Conservation (phyloP, 805 yeast genomes). For the Komagataella ulmi region DNA sequence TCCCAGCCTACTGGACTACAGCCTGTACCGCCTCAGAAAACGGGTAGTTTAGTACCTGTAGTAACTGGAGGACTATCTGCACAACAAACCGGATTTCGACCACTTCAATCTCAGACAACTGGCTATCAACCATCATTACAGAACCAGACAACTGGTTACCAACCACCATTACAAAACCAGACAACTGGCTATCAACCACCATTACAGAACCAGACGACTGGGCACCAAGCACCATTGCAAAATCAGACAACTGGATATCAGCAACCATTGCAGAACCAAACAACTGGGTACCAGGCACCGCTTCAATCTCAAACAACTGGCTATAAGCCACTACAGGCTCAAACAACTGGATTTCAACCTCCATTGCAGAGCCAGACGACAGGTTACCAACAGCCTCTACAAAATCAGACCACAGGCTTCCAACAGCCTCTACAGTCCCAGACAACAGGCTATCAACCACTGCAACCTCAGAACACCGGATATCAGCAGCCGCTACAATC, state of each 20-base stretch:
- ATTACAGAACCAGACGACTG: constrained; percentile 42
- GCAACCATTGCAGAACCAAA: constrained; percentile 20
- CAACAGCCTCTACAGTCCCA: constrained; percentile 12
- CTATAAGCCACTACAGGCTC: constrained; percentile 19
- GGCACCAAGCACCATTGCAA: constrained; percentile 21
- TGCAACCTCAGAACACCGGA: constrained; percentile 19
- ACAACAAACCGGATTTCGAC: constrained; percentile 17
- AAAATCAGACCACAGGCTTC: constrained; percentile 25
- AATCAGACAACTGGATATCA: constrained; percentile 24
- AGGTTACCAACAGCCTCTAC: constrained; percentile 9
- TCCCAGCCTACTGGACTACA: constrained; percentile 31
- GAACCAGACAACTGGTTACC: constrained; percentile 11
- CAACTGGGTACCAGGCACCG: constrained; percentile 5
- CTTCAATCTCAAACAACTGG: constrained; percentile 10
- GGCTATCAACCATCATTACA: constrained; percentile 5
- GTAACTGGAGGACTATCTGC: constrained; percentile 8
- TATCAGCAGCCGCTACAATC: constrained; percentile 9
- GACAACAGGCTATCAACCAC: constrained; percentile 9
- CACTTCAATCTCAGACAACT: constrained; percentile 9
- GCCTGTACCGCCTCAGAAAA: constrained; percentile 49
- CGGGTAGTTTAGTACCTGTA: constrained; percentile 47
- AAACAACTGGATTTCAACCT: constrained; percentile 29
- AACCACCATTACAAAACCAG: constrained; percentile 3
- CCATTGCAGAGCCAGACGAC: constrained; percentile 27
- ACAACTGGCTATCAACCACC: constrained; percentile 10